Percentiles rank a stretch among this genome's conserved stretches.
Conservation (phyloP, 2,329 filamentous ascomycete species). For the Trichoderma endophyticum region DNA sequence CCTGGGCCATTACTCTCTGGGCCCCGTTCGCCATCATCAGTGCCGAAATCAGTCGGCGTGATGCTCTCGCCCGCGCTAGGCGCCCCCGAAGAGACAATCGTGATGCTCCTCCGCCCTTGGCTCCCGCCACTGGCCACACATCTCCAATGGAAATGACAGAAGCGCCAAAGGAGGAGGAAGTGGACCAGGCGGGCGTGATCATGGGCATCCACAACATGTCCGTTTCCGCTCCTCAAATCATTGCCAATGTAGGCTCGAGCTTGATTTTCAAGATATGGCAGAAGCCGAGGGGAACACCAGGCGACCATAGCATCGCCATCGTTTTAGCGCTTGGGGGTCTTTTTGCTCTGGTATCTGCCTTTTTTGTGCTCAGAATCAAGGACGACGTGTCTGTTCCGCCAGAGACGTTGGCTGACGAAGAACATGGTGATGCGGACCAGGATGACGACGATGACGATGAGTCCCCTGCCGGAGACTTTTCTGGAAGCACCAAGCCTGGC, state of each 20-base stretch:
- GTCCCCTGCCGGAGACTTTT: slow-evolving; percentile 1
- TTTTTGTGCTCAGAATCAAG: slow-evolving; percentile 63
- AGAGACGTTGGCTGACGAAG: slow-evolving; percentile 40
- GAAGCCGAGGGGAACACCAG: slow-evolving; percentile 79
- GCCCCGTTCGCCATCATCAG: slow-evolving; percentile 94
- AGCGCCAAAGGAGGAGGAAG: slow-evolving; percentile 55
- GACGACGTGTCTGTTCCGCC: slow-evolving; percentile 51
- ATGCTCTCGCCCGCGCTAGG: slow-evolving; percentile 52
- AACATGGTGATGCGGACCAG: slow-evolving; percentile 35
- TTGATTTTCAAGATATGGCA: slow-evolving; percentile 82
- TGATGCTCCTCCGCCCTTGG: not conserved
- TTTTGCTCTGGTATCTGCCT: slow-evolving; percentile 73
- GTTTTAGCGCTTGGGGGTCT: slow-evolving; percentile 81
- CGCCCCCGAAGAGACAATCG: slow-evolving; percentile 23
- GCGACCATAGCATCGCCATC: slow-evolving; percentile 83
- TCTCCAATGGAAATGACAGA: slow-evolving; percentile 24
- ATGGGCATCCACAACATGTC: slow-evolving; percentile 95
- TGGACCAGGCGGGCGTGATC: slow-evolving; percentile 82
- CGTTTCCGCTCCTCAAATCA: slow-evolving; percentile 85
- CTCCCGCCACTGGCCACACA: slow-evolving; percentile 23
- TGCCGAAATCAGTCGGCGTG: slow-evolving; percentile 81
- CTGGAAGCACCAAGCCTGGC: slow-evolving; percentile 39
- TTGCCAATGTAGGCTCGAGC: slow-evolving; percentile 81
- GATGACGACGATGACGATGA: slow-evolving; percentile 5
- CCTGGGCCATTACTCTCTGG: slow-evolving; percentile 92